Evolutionary conservation across 768 basidiomycete genomes (phyloP).

Genomic region (Lentinula lateritia): DNA sequence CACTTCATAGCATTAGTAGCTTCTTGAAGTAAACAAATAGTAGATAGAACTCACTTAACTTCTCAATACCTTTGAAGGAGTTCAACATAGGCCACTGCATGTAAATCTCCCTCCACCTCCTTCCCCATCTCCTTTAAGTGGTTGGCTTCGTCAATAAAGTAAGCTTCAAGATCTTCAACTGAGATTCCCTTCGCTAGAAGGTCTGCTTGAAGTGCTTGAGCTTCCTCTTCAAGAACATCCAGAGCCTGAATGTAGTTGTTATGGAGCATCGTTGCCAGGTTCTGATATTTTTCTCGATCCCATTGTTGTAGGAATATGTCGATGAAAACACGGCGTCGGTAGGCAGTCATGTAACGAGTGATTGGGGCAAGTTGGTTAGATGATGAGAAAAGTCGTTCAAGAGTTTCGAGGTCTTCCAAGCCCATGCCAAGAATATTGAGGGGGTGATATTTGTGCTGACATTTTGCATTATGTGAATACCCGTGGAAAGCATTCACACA

Average conservation of each 20-base stretch:
- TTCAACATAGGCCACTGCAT: constrained; percentile 26
- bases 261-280: constrained; percentile 15
- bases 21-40: neutral
- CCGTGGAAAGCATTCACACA: constrained; percentile 19
- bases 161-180: constrained; percentile 1
- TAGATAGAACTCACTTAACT: constrained; percentile 5
- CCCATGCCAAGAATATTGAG: constrained; percentile 22
- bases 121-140: neutral
- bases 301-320: constrained; percentile 15
- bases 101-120: constrained; percentile 3
- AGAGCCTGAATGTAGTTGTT: constrained; percentile 26
- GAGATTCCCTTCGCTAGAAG: constrained; percentile 8
- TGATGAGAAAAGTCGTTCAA: constrained; percentile 24
- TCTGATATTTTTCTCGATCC: constrained; percentile 23
- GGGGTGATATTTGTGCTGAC: constrained; percentile 28
- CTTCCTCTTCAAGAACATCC: constrained; percentile 15
- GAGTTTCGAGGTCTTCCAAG: constrained; percentile 28
- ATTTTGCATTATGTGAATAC: constrained; percentile 13
- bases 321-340: constrained; percentile 21
- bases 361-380: constrained; percentile 23
- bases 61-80: constrained; percentile 16
- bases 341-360: constrained; percentile 21
- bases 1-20: neutral
- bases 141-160: neutral
- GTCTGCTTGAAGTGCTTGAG: constrained; percentile 9